These are phyloP conservation scores for Rhynchosporium secalis DNA, from an alignment of 2,329 filamentous ascomycete genomes.

Conservation along the genomic window DNA sequence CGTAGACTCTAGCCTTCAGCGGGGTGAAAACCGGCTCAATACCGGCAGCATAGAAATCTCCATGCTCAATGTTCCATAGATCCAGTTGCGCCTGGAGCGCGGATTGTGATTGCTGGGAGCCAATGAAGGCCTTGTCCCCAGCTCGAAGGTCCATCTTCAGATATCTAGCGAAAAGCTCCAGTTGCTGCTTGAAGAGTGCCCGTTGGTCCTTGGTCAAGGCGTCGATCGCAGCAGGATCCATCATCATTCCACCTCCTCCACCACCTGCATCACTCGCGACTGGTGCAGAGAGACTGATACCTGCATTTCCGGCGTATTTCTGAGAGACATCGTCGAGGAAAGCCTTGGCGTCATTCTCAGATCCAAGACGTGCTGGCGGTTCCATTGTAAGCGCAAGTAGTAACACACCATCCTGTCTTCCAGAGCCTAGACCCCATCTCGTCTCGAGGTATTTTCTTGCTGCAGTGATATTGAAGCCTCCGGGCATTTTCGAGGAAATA, in stretches of 20 bases:
- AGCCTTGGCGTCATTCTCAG: constrained; percentile 86
- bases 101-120: constrained; percentile 80
- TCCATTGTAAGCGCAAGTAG: constrained; percentile 91
- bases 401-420: constrained; percentile 88
- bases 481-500: constrained; percentile 99
- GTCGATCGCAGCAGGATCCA: constrained; percentile 96
- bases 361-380: constrained; percentile 81
- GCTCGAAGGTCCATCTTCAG: constrained; percentile 94
- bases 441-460: constrained; percentile 94
- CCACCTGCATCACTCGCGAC: constrained; percentile 71
- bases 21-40: constrained; percentile 93
- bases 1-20: constrained; percentile 93
- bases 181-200: constrained; percentile 95
- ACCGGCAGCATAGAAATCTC: constrained; percentile 91
- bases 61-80: constrained; percentile 92
- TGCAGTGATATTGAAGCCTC: constrained; percentile 97
- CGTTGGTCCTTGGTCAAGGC: constrained; percentile 96
- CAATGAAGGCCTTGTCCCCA: constrained; percentile 91
- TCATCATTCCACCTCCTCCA: constrained; percentile 89
- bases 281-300: constrained; percentile 78
- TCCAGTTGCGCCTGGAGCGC: constrained; percentile 91
- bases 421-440: constrained; percentile 83
- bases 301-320: constrained; percentile 83
- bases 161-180: constrained; percentile 92
- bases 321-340: constrained; percentile 87